These are phyloP conservation scores for Podosphaera fusca DNA, from an alignment of 2,329 filamentous ascomycete genomes.

Conservation along the genomic window DNA sequence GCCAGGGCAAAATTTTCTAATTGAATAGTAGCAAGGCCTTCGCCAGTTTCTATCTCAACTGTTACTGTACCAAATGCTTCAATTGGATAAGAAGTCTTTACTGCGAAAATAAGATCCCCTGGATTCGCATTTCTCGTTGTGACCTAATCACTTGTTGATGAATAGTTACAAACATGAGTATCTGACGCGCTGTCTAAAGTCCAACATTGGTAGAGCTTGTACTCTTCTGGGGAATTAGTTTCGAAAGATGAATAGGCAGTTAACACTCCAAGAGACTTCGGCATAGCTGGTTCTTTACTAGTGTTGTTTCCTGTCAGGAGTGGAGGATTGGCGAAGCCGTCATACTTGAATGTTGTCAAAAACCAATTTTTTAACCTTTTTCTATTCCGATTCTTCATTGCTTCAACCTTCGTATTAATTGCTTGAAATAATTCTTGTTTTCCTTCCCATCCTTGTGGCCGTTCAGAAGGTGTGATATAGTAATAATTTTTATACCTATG, in stretches of 20 bases:
- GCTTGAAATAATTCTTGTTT: neutral
- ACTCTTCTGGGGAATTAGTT: neutral
- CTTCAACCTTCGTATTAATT: neutral
- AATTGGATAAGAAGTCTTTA: neutral
- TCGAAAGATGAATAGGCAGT: neutral
- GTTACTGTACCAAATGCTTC: constrained; percentile 1
- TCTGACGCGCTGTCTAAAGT: neutral
- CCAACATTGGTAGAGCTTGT: neutral
- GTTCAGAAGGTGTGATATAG: neutral
- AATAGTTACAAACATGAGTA: neutral
- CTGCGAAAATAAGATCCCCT: neutral
- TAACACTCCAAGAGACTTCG: neutral
- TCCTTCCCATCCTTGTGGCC: neutral
- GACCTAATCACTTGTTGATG: neutral
- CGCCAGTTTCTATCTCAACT: neutral
- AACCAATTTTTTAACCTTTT: neutral
- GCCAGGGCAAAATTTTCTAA: neutral
- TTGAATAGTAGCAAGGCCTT: neutral
- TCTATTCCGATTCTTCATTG: neutral
- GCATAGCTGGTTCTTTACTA: neutral
- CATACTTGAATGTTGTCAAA: neutral
- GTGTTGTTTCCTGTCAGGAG: neutral
- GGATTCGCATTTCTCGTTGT: neutral
- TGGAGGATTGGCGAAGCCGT: neutral
- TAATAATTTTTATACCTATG: neutral